phyloP scores from a whole-genome alignment of 495 filamentous ascomycete genomes.

The Aspergillus egyptiacus region DNA sequence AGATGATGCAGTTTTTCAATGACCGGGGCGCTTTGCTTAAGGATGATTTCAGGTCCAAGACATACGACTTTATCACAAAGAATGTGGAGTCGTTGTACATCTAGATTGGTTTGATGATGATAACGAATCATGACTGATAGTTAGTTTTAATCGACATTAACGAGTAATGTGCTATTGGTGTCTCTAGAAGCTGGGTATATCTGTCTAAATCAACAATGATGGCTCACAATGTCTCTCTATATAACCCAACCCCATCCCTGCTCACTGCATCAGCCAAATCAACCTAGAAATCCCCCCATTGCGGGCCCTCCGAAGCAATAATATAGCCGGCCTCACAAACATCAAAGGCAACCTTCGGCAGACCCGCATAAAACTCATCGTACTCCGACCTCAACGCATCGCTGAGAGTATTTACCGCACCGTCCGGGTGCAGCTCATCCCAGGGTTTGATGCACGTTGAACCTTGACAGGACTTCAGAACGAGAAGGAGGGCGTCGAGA shows the following conservation, averaged over 20 bases:
- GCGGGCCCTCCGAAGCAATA: conserved; percentile 53
- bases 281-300: conserved; percentile 18
- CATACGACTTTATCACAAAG: conserved; percentile 41
- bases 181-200: no score
- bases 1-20: conserved; percentile 54
- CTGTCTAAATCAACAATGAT: no score
- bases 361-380: conserved; percentile 14
- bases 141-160: no score
- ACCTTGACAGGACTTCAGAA: conserved; percentile 59
- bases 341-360: conserved; percentile 36
- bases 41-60: conserved; percentile 54
- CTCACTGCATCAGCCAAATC: no score
- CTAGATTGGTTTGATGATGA: conserved; percentile 19
- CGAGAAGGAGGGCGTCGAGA: conserved; percentile 56
- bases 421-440: conserved; percentile 49
- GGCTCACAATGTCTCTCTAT: no score
- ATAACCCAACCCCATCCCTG: no score
- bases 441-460: conserved; percentile 53
- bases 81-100: conserved; percentile 47
- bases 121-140: not conserved
- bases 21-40: conserved; percentile 37
- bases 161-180: no score
- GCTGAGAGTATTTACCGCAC: conserved; percentile 1
- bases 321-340: conserved; percentile 55
- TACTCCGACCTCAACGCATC: conserved; percentile 9